A percentile compares a stretch with the other conserved stretches of the same genome.
phyloP scores from a whole-genome alignment of 2,329 filamentous ascomycete genomes.

The Zymoseptoria pseudotritici region DNA sequence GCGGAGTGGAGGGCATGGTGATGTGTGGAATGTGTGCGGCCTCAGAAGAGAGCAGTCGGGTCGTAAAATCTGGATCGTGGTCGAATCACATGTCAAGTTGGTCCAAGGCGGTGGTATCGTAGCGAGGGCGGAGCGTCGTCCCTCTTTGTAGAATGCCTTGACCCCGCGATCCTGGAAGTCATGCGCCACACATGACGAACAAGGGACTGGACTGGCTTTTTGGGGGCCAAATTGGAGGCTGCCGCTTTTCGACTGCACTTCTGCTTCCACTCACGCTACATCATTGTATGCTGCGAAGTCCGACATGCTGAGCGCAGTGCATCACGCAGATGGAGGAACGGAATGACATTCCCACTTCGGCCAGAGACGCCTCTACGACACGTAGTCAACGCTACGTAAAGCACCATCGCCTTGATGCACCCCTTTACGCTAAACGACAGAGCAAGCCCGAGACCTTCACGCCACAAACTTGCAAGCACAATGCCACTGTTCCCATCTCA shows the following conservation, averaged over 20 bases:
- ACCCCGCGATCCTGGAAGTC: not conserved
- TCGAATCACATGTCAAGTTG: not conserved
- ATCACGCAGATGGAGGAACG: not conserved
- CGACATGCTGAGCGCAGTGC: not conserved
- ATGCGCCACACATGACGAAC: not conserved
- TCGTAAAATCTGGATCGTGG: not conserved
- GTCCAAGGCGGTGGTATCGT: not conserved
- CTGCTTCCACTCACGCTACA: not conserved
- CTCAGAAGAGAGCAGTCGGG: not conserved
- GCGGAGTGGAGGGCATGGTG: slow-evolving; percentile 13
- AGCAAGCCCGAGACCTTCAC: not conserved
- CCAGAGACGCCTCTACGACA: not conserved
- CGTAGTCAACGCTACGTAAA: not conserved
- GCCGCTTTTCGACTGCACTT: not conserved
- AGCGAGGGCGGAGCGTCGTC: not conserved
- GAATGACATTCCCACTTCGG: not conserved
- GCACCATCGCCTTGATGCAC: not conserved
- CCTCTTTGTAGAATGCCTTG: not conserved
- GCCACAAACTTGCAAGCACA: not conserved
- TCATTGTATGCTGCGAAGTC: not conserved
- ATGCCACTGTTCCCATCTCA: not conserved
- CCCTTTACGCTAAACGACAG: not conserved
- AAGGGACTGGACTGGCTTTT: not conserved
- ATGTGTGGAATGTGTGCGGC: not conserved
- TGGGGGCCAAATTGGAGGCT: not conserved